These are phyloP conservation scores for Fallopia convolvulus DNA, from an alignment of 148 eudicot genomes.

Conservation along the genomic window DNA sequence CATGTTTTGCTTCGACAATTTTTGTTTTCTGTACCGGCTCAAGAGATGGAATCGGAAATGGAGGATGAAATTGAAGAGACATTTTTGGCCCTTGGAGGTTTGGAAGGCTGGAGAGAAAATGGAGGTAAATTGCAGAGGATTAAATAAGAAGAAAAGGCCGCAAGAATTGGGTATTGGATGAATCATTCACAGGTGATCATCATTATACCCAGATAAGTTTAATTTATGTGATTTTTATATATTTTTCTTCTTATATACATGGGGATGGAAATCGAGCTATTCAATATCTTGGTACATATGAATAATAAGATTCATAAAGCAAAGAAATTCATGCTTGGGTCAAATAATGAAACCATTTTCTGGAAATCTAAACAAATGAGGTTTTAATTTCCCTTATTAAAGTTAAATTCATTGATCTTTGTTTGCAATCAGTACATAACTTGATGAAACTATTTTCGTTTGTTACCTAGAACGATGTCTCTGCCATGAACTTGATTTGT, in stretches of 20 bases:
- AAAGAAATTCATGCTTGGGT: background rate
- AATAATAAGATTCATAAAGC: background rate
- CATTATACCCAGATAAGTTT: background rate
- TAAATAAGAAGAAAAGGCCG: background rate
- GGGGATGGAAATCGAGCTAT: background rate
- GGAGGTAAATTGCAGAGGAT: background rate
- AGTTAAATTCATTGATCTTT: no score
- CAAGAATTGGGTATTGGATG: background rate
- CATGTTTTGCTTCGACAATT: background rate
- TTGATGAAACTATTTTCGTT: no score
- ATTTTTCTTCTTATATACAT: background rate
- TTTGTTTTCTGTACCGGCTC: background rate
- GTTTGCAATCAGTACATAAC: no score
- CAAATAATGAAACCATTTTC: no score
- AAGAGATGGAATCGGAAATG: background rate
- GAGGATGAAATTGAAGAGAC: background rate
- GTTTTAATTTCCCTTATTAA: no score
- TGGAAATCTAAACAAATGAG: no score
- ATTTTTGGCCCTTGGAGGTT: background rate
- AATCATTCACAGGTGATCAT: background rate
- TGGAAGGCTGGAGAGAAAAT: background rate
- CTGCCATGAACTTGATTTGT: no score
- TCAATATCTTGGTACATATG: background rate
- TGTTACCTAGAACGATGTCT: no score
- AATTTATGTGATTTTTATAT: background rate